Percentiles rank a stretch among this genome's conserved stretches.
Conservation (phyloP, 2,329 filamentous ascomycete species). For the Malbranchea cinnamomea region DNA sequence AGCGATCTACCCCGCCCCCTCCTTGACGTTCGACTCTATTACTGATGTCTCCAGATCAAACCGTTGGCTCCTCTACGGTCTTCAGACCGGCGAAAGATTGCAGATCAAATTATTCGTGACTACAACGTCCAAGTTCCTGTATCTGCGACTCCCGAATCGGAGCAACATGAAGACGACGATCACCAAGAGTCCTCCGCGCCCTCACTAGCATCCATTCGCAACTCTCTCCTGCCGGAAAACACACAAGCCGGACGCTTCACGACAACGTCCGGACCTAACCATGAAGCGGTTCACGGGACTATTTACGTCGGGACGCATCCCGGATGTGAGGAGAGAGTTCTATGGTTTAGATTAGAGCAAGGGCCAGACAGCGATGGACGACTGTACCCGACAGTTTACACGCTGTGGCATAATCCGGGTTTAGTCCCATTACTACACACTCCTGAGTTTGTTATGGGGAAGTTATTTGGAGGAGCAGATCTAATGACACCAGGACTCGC, state of each 20-base stretch:
- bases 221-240: constrained; percentile 48
- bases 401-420: constrained; percentile 48
- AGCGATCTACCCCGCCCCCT: constrained; percentile 10
- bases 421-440: constrained; percentile 51
- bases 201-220: constrained; percentile 38
- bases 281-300: constrained; percentile 46
- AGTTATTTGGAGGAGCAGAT: constrained; percentile 49
- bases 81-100: constrained; percentile 51
- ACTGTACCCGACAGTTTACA: constrained; percentile 42
- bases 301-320: constrained; percentile 48
- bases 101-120: constrained; percentile 51
- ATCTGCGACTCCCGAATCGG: constrained; percentile 17
- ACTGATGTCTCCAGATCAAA: constrained; percentile 39
- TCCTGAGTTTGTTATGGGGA: constrained; percentile 41
- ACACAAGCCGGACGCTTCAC: constrained; percentile 48
- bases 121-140: constrained; percentile 39
- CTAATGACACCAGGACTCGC: constrained; percentile 55
- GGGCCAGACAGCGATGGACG: constrained; percentile 27
- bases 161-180: constrained; percentile 18
- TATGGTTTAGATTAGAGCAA: constrained; percentile 51
- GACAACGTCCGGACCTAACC: constrained; percentile 47
- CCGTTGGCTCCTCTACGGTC: constrained; percentile 50
- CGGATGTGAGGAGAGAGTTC: constrained; percentile 41
- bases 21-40: constrained; percentile 4
- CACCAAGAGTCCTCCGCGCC: constrained; percentile 28